Conservation (phyloP, 2,329 filamentous ascomycete genomes). For the Penicillium concentricum region DNA sequence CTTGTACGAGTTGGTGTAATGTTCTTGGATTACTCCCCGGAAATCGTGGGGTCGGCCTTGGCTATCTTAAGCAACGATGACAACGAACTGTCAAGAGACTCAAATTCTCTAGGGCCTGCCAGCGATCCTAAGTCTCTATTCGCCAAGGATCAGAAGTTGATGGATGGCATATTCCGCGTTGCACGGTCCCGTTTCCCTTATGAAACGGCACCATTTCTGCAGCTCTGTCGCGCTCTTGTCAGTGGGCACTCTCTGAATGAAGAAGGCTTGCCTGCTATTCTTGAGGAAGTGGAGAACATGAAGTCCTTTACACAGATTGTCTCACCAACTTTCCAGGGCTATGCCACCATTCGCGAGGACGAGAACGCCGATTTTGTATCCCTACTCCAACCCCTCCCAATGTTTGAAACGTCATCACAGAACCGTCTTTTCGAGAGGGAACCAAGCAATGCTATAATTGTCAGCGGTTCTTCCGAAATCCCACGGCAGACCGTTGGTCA, state of each 20-base stretch:
- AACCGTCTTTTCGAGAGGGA: slow-evolving; percentile 23
- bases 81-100: slow-evolving; percentile 19
- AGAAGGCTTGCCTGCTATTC: slow-evolving; percentile 54
- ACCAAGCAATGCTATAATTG: slow-evolving; percentile 34
- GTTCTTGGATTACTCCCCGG: slow-evolving; percentile 69
- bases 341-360: slow-evolving; percentile 78
- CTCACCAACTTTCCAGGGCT: slow-evolving; percentile 69
- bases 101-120: slow-evolving; percentile 16
- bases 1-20: slow-evolving; percentile 67
- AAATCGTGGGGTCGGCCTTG: slow-evolving; percentile 66
- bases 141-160: slow-evolving; percentile 56
- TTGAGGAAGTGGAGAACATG: slow-evolving; percentile 66
- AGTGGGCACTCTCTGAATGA: slow-evolving; percentile 45
- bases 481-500: slow-evolving; percentile 44
- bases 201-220: slow-evolving; percentile 76
- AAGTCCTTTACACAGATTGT: slow-evolving; percentile 75
- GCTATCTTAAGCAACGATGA: slow-evolving; percentile 57
- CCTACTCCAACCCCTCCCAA: slow-evolving; percentile 58
- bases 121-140: slow-evolving; percentile 52
- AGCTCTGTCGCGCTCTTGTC: slow-evolving; percentile 65
- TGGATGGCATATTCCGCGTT: slow-evolving; percentile 62
- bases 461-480: slow-evolving; percentile 38
- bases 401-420: slow-evolving; percentile 36
- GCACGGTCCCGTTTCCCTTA: slow-evolving; percentile 79
- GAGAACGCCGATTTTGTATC: slow-evolving; percentile 78